These are phyloP conservation scores for Mycena pura DNA, from an alignment of 768 basidiomycete genomes.

Conservation along the genomic window DNA sequence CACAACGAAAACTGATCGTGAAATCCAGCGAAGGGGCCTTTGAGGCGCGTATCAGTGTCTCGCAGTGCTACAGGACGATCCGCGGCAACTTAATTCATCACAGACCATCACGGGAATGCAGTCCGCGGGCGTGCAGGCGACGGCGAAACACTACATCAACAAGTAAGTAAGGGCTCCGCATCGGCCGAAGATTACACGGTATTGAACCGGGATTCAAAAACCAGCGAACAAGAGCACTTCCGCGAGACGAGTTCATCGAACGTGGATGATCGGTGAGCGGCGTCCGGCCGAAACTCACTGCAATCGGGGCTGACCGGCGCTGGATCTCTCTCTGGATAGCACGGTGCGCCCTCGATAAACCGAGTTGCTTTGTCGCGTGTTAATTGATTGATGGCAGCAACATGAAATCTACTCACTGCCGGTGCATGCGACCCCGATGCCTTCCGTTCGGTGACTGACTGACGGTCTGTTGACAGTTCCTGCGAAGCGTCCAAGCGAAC, in stretches of 20 bases:
- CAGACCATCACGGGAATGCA: constrained; percentile 59
- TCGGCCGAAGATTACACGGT: too few relatives aligned
- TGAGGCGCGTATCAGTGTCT: constrained; percentile 1
- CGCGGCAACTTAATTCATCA: constrained; percentile 9
- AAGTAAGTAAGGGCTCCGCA: too few relatives aligned
- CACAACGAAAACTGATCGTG: too few relatives aligned
- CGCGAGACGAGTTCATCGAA: constrained; percentile 47
- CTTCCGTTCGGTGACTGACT: neutral
- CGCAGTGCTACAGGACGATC: too few relatives aligned
- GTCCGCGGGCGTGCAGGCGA: constrained; percentile 56
- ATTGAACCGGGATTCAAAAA: too few relatives aligned
- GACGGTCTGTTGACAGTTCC: constrained; percentile 11
- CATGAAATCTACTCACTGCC: constrained; percentile 67
- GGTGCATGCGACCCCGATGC: constrained; percentile 31
- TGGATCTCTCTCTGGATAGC: constrained; percentile 25
- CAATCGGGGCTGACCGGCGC: too few relatives aligned
- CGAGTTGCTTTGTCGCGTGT: neutral
- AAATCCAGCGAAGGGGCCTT: constrained; percentile 51
- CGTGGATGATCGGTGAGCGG: constrained; percentile 52
- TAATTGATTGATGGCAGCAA: constrained; percentile 36
- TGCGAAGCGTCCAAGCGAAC: constrained; percentile 19
- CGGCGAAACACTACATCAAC: constrained; percentile 53
- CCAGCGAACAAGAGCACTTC: constrained; percentile 54
- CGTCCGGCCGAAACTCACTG: too few relatives aligned
- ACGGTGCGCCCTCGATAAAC: constrained; percentile 36